phyloP scores from a whole-genome alignment of 2,329 filamentous ascomycete species.

The Emericellopsis cladophorae region DNA sequence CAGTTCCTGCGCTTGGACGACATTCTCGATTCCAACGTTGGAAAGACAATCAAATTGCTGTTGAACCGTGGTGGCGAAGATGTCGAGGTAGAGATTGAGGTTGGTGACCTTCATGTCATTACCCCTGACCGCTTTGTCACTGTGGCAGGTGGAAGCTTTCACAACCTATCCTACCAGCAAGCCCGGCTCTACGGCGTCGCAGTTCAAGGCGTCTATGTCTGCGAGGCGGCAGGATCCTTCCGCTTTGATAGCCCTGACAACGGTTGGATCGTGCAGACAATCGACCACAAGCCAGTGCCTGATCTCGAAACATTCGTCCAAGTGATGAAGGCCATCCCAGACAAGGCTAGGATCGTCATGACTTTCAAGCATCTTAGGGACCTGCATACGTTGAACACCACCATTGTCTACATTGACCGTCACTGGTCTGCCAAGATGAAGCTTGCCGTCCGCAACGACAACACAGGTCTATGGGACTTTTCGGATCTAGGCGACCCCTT shows the following conservation, averaged over 20 bases:
- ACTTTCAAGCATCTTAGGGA: constrained; percentile 94
- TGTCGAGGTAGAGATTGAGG: constrained; percentile 69
- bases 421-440: constrained; percentile 97
- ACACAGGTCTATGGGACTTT: constrained; percentile 90
- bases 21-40: constrained; percentile 81
- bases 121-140: constrained; percentile 93
- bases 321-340: constrained; percentile 79
- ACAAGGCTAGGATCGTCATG: constrained; percentile 73
- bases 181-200: constrained; percentile 91
- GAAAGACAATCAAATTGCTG: constrained; percentile 61
- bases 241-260: constrained; percentile 82
- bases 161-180: constrained; percentile 94
- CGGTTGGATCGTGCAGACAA: constrained; percentile 85
- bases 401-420: constrained; percentile 82
- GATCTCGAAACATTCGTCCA: constrained; percentile 81
- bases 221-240: constrained; percentile 90
- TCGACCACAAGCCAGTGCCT: constrained; percentile 85
- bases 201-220: constrained; percentile 85
- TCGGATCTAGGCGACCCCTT: constrained; percentile 70
- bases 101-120: constrained; percentile 85
- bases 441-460: constrained; percentile 79
- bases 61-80: constrained; percentile 85
- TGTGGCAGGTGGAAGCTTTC: constrained; percentile 88
- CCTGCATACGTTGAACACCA: constrained; percentile 86
- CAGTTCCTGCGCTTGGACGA: constrained; percentile 88